Conservation (phyloP, 1,139 yeast genomes). For the Hyphopichia buzzinii region DNA sequence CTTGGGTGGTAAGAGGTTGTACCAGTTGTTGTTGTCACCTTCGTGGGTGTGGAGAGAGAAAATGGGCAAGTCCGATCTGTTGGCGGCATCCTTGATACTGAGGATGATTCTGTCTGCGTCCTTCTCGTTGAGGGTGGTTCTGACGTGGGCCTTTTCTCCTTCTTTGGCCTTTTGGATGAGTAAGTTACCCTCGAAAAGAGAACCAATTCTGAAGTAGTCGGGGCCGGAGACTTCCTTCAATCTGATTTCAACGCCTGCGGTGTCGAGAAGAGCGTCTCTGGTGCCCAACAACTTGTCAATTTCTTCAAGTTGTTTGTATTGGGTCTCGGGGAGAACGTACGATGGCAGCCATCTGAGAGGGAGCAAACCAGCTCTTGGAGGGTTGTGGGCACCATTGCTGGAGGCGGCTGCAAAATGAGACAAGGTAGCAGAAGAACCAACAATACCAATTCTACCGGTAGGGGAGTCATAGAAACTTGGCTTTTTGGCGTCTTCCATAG, state of each 20-base stretch:
- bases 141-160: conserved; percentile 18
- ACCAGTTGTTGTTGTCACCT: conserved; percentile 20
- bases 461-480: conserved; percentile 17
- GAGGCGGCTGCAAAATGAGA: conserved; percentile 18
- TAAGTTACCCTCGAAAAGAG: conserved; percentile 17
- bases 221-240: conserved; percentile 10
- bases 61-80: conserved; percentile 17
- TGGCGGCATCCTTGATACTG: conserved; percentile 15
- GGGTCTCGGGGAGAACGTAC: conserved; percentile 17
- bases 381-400: conserved; percentile 14
- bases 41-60: conserved; percentile 19
- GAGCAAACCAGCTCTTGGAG: conserved; percentile 18
- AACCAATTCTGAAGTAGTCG: conserved; percentile 17
- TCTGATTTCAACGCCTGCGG: conserved; percentile 16
- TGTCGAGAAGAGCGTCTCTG: conserved; percentile 15
- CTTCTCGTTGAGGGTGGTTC: conserved; percentile 12
- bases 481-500: conserved; percentile 16
- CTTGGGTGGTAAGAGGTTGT: conserved; percentile 16
- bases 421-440: conserved; percentile 16
- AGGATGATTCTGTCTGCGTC: conserved; percentile 15
- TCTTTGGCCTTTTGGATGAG: conserved; percentile 10
- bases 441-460: conserved; percentile 18
- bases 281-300: conserved; percentile 18
- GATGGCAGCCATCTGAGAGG: conserved; percentile 19
- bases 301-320: conserved; percentile 15